These are phyloP conservation scores for Gloeophyllum trabeum DNA, from an alignment of 768 basidiomycete genomes.

Conservation along the genomic window DNA sequence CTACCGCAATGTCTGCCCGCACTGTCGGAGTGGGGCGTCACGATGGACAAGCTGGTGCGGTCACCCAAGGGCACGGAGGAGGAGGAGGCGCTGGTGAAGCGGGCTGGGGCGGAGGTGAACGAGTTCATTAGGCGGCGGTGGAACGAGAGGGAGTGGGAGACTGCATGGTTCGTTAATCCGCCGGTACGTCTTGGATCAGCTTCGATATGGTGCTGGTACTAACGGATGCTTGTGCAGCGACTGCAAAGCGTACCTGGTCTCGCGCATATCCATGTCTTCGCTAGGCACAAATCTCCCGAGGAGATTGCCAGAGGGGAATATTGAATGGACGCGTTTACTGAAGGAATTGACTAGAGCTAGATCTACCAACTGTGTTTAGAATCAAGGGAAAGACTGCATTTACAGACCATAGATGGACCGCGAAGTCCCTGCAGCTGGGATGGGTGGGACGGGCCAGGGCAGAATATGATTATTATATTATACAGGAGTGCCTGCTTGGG, in stretches of 20 bases:
- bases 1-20: slow-evolving; percentile 48
- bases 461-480: not conserved
- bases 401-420: not conserved
- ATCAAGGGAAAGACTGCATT: not conserved
- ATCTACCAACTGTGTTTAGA: not conserved
- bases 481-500: too few species aligned
- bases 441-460: not conserved
- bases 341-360: not conserved
- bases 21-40: slow-evolving; percentile 61
- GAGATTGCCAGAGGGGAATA: slow-evolving; percentile 4
- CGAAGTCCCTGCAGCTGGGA: not conserved
- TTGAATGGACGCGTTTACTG: not conserved
- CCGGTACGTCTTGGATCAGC: slow-evolving; percentile 31
- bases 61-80: slow-evolving; percentile 38
- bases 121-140: slow-evolving; percentile 56
- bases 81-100: slow-evolving; percentile 37
- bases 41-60: slow-evolving; percentile 44
- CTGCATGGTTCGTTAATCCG: slow-evolving; percentile 87
- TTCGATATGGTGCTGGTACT: not conserved
- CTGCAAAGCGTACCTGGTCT: slow-evolving; percentile 74
- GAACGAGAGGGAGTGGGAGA: slow-evolving; percentile 73
- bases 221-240: slow-evolving; percentile 32
- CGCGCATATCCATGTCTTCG: slow-evolving; percentile 85
- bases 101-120: slow-evolving; percentile 47
- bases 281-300: slow-evolving; percentile 33